phyloP scores from a whole-genome alignment of 768 basidiomycete genomes.

The Trametes gibbosa region DNA sequence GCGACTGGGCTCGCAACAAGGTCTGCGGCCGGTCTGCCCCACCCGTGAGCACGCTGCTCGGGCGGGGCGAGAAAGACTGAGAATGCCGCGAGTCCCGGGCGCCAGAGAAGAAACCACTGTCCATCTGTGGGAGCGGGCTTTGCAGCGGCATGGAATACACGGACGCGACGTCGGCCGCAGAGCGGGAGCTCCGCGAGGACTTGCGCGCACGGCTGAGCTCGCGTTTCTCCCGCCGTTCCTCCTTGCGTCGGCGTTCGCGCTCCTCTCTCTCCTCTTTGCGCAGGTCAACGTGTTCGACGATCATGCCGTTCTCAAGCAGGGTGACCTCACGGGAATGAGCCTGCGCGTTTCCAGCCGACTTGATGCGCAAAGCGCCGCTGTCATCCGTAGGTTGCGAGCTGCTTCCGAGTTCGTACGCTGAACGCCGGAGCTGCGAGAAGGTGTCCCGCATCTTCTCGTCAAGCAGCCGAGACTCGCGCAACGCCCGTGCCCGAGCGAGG shows the following conservation, averaged over 20 bases:
- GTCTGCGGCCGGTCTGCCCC: slow-evolving; percentile 49
- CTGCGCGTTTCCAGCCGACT: slow-evolving; percentile 44
- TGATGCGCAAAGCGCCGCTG: slow-evolving; percentile 65
- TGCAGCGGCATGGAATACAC: slow-evolving; percentile 66
- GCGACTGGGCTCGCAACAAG: slow-evolving; percentile 66
- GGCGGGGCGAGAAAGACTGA: slow-evolving; percentile 36
- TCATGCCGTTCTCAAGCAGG: slow-evolving; percentile 83
- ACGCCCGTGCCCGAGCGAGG: slow-evolving; percentile 70
- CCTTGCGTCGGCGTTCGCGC: slow-evolving; percentile 63
- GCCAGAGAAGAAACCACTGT: slow-evolving; percentile 51
- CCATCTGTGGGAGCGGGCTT: slow-evolving; percentile 37
- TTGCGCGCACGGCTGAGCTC: slow-evolving; percentile 59
- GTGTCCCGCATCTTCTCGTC: slow-evolving; percentile 79
- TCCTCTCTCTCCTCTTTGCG: slow-evolving; percentile 76
- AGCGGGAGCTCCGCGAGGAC: slow-evolving; percentile 56
- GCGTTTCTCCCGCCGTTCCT: slow-evolving; percentile 60
- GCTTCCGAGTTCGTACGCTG: slow-evolving; percentile 66
- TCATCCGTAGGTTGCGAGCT: slow-evolving; percentile 50
- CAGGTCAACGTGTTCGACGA: slow-evolving; percentile 85
- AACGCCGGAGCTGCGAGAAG: slow-evolving; percentile 75
- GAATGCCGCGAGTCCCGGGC: slow-evolving; percentile 62
- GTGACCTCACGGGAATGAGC: slow-evolving; percentile 71
- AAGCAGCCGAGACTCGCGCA: slow-evolving; percentile 72
- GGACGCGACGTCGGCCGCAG: slow-evolving; percentile 68
- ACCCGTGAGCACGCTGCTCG: slow-evolving; percentile 39